phyloP scores from a whole-genome alignment of 2,329 filamentous ascomycete species.

The Colletotrichum lindemuthianum region DNA sequence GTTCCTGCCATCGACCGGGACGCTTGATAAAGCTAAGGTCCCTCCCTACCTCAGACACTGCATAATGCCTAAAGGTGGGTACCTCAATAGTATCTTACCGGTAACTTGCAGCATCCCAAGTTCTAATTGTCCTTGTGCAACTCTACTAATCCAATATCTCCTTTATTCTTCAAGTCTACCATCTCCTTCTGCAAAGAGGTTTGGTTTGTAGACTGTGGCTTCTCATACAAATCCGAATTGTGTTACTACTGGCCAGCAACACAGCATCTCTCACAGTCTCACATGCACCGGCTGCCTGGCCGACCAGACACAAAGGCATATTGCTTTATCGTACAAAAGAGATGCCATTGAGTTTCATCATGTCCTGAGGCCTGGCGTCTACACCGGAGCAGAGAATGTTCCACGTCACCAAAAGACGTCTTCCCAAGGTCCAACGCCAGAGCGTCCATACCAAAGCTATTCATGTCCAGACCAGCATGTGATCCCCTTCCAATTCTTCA shows the following conservation, averaged over 20 bases:
- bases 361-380: conserved; percentile 6
- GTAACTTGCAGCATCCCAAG: not conserved
- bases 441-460: conserved; percentile 16
- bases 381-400: conserved; percentile 19
- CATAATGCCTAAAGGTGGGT: too few relatives aligned
- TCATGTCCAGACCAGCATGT: conserved; percentile 17
- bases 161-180: not conserved
- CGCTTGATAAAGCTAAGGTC: too few relatives aligned
- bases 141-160: conserved; percentile 1
- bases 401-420: not conserved
- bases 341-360: conserved; percentile 2
- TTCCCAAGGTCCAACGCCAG: not conserved
- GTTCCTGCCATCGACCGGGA: too few relatives aligned
- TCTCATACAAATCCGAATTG: too few relatives aligned
- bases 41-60: too few relatives aligned
- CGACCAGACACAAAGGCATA: not conserved
- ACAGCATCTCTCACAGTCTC: too few relatives aligned
- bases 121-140: not conserved
- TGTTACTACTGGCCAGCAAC: too few relatives aligned
- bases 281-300: too few relatives aligned
- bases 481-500: conserved; percentile 8
- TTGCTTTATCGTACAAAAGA: not conserved
- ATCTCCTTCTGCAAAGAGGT: too few relatives aligned
- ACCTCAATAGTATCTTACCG: not conserved
- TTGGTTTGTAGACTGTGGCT: too few relatives aligned